phyloP scores from a whole-genome alignment of 768 basidiomycete species.

The Holtermanniella nyarrowii region DNA sequence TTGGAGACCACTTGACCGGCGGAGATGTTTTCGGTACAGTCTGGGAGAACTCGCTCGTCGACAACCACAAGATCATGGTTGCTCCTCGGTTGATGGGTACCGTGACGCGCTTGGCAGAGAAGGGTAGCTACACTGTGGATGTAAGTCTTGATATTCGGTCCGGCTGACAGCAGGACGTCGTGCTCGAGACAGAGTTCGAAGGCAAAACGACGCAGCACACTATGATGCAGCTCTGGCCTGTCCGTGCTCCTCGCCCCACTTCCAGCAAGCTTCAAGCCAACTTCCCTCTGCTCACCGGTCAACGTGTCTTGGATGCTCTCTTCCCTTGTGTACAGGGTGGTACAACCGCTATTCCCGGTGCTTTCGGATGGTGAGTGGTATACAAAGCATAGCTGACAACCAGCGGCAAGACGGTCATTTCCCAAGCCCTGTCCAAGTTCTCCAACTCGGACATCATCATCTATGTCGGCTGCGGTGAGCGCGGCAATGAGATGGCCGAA shows the following conservation, averaged over 20 bases:
- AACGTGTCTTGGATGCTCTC: slow-evolving; percentile 89
- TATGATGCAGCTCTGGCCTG: slow-evolving; percentile 98
- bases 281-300: slow-evolving; percentile 84
- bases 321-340: slow-evolving; percentile 65
- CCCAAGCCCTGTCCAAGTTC: slow-evolving; percentile 84
- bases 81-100: slow-evolving; percentile 88
- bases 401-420: slow-evolving; percentile 70
- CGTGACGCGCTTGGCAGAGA: slow-evolving; percentile 83
- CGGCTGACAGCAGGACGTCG: slow-evolving; percentile 57
- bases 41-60: slow-evolving; percentile 92
- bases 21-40: slow-evolving; percentile 93
- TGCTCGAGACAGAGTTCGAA: slow-evolving; percentile 94
- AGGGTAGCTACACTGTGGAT: slow-evolving; percentile 83
- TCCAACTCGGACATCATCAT: slow-evolving; percentile 99
- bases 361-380: slow-evolving; percentile 67
- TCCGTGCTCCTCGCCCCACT: slow-evolving; percentile 90
- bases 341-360: slow-evolving; percentile 68
- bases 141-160: slow-evolving; percentile 45
- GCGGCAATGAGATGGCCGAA: slow-evolving; percentile 78
- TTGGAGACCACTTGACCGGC: slow-evolving; percentile 93
- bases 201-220: slow-evolving; percentile 87
- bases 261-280: slow-evolving; percentile 92
- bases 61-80: slow-evolving; percentile 96
- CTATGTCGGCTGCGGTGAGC: slow-evolving; percentile 97
- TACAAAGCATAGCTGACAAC: slow-evolving; percentile 5